Evolutionary conservation across 177 flowering plant species (phyloP).

Genomic region (Tripterygium wilfordii): DNA sequence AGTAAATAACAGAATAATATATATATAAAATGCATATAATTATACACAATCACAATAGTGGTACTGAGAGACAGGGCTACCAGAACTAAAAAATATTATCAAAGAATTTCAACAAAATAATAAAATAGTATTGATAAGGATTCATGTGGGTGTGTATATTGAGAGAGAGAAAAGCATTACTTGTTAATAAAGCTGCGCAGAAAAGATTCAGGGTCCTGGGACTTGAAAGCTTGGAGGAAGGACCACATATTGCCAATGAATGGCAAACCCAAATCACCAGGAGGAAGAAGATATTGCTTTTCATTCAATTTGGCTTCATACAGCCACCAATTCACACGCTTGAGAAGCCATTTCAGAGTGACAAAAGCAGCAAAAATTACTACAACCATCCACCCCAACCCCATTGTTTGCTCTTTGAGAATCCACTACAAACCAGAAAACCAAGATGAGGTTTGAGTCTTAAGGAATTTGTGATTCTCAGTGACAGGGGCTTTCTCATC

Average conservation of each 20-base stretch:
- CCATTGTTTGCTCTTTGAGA: no score
- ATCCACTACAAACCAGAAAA: no score
- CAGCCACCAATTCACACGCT: constrained; percentile 43
- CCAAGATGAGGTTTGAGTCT: background rate
- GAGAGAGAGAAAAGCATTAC: no score
- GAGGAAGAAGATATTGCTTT: constrained; percentile 47
- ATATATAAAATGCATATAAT: background rate
- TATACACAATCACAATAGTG: background rate
- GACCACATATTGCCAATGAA: constrained; percentile 81
- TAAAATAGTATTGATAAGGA: no score
- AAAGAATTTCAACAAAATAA: no score
- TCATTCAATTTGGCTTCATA: constrained; percentile 54
- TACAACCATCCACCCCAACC: constrained; percentile 2
- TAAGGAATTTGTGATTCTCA: background rate
- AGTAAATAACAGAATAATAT: no score
- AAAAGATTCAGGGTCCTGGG: constrained; percentile 73
- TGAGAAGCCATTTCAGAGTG: constrained; percentile 25
- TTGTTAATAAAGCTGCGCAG: constrained; percentile 43
- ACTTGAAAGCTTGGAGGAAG: constrained; percentile 76
- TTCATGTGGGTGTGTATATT: no score
- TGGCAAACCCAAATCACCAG: constrained; percentile 90
- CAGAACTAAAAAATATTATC: no score
- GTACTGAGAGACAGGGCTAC: background rate
- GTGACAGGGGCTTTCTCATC: no score
- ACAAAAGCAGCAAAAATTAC: constrained; percentile 12